These are phyloP conservation scores for Rhodocollybia butyracea DNA, from an alignment of 768 basidiomycete genomes.

Conservation along the genomic window DNA sequence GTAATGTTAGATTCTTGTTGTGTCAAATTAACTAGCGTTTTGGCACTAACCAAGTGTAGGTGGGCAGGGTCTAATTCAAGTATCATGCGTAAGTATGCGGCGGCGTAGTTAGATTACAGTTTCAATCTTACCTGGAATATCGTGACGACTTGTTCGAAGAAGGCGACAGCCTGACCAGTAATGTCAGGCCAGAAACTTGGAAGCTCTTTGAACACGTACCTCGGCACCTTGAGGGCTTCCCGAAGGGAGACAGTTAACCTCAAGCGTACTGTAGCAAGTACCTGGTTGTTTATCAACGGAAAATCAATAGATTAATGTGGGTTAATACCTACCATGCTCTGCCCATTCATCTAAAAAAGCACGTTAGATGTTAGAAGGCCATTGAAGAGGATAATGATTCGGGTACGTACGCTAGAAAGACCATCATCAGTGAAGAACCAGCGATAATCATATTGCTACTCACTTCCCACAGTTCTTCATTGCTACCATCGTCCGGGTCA, in stretches of 20 bases:
- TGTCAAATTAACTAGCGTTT: not conserved
- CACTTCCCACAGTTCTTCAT: conserved; percentile 71
- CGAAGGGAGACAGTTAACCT: conserved; percentile 53
- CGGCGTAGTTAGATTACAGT: conserved; percentile 17
- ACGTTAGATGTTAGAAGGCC: not conserved
- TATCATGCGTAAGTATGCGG: not conserved
- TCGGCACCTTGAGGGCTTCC: conserved; percentile 62
- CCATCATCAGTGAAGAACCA: too few relatives aligned
- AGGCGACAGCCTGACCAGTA: conserved; percentile 55
- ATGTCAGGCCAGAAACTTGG: not conserved
- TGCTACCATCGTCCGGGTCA: conserved; percentile 40
- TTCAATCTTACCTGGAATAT: conserved; percentile 49
- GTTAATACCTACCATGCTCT: too few relatives aligned
- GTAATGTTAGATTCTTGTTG: too few relatives aligned
- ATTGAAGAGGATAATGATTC: too few relatives aligned
- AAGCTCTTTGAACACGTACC: conserved; percentile 26
- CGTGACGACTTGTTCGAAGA: conserved; percentile 55
- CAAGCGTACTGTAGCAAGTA: conserved; percentile 58
- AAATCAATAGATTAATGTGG: not conserved
- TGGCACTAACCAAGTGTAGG: conserved; percentile 63
- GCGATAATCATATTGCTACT: conserved; percentile 12
- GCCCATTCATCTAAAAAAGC: conserved; percentile 62
- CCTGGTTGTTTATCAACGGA: conserved; percentile 25
- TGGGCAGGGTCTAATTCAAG: conserved; percentile 53
- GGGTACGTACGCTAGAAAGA: too few relatives aligned